Percentiles rank a stretch among this genome's conserved stretches.
phyloP scores from a whole-genome alignment of 2,329 filamentous ascomycete species.

The Cytospora mali region DNA sequence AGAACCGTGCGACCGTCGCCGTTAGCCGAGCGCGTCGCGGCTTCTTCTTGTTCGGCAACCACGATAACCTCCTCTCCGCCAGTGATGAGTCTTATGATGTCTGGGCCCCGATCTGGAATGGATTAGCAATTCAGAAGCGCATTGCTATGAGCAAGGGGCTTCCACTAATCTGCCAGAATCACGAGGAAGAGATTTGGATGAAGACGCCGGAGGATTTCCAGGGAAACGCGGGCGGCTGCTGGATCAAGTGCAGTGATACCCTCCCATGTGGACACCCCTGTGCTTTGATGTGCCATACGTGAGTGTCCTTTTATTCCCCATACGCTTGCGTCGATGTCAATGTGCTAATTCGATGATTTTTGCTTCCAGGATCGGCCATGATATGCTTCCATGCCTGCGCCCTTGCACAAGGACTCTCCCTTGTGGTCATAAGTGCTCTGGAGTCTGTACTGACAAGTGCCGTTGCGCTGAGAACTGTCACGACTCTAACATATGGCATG shows the following conservation, averaged over 20 bases:
- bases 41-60: constrained; percentile 85
- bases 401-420: constrained; percentile 30
- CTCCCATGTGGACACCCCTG: constrained; percentile 56
- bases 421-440: constrained; percentile 34
- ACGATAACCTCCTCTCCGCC: constrained; percentile 52
- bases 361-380: constrained; percentile 28
- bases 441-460: constrained; percentile 29
- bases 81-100: constrained; percentile 42
- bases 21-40: constrained; percentile 73
- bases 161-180: constrained; percentile 65
- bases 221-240: constrained; percentile 55
- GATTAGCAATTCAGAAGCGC: constrained; percentile 45
- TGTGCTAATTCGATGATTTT: neutral
- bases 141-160: constrained; percentile 46
- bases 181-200: constrained; percentile 55
- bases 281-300: constrained; percentile 55
- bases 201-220: constrained; percentile 53
- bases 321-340: neutral
- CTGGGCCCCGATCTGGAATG: constrained; percentile 54
- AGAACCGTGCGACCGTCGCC: constrained; percentile 60
- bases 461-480: constrained; percentile 15
- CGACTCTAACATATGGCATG: neutral
- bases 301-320: constrained; percentile 32
- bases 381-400: constrained; percentile 30
- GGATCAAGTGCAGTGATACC: constrained; percentile 46